Conservation (phyloP, 2,329 filamentous ascomycete genomes). For the Trichoderma arundinaceum region DNA sequence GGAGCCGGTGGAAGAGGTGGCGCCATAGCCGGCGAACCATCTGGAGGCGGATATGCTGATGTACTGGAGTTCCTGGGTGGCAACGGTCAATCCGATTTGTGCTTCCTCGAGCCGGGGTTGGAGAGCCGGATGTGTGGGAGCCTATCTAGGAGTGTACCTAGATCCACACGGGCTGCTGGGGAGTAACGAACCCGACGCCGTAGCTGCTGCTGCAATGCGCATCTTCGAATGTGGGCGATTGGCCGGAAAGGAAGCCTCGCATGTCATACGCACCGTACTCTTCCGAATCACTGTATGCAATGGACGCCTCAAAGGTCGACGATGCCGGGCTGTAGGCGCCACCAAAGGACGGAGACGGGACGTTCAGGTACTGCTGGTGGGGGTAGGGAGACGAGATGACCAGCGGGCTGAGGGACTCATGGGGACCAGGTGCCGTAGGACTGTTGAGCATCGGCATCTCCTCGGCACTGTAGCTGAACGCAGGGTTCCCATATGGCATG, state of each 20-base stretch:
- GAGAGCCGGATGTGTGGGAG: conserved; percentile 45
- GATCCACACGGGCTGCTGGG: conserved; percentile 66
- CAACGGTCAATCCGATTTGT: conserved; percentile 60
- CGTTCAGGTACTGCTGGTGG: conserved; percentile 63
- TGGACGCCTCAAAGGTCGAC: conserved; percentile 66
- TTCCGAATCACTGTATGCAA: conserved; percentile 67
- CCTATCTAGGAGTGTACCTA: conserved; percentile 50
- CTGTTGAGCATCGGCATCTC: conserved; percentile 62
- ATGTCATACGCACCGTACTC: conserved; percentile 60
- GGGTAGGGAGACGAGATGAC: conserved; percentile 62
- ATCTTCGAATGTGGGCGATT: conserved; percentile 55
- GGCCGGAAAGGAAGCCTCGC: conserved; percentile 50
- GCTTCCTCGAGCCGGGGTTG: conserved; percentile 45
- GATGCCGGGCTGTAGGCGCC: conserved; percentile 66
- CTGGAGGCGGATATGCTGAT: conserved; percentile 52
- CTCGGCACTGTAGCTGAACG: conserved; percentile 69
- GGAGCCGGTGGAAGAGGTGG: conserved; percentile 48
- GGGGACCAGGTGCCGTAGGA: conserved; percentile 50
- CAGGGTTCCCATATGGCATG: conserved; percentile 60
- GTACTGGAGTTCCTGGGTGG: conserved; percentile 58
- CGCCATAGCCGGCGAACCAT: conserved; percentile 48
- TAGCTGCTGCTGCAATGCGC: conserved; percentile 47
- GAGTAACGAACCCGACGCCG: conserved; percentile 65
- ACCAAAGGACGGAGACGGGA: conserved; percentile 66
- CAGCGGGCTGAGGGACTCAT: conserved; percentile 59